A percentile compares a stretch with the other conserved stretches of the same genome.
Conservation (phyloP, 148 eudicot species). For the Rhododendron mucronatum region DNA sequence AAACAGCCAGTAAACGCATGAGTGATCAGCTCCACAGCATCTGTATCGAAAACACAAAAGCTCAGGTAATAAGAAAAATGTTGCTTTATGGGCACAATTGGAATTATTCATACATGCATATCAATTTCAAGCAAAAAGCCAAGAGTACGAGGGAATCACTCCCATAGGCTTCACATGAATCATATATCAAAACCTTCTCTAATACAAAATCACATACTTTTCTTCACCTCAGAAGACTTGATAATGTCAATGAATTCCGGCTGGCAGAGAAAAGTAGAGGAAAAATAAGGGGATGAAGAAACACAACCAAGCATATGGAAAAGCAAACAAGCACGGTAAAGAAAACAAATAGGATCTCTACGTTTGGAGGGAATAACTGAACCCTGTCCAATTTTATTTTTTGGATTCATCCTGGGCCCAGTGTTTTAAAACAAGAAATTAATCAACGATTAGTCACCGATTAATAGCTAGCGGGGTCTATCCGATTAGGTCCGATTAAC, state of each 20-base stretch:
- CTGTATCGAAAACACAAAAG: neutral
- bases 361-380: slow-evolving; percentile 16
- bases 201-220: slow-evolving; percentile 39
- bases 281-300: neutral
- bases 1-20: neutral
- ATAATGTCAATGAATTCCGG: slow-evolving; percentile 91
- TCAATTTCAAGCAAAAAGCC: neutral
- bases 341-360: no score
- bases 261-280: slow-evolving; percentile 24
- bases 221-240: slow-evolving; percentile 77
- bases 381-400: no score
- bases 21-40: neutral
- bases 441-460: no score
- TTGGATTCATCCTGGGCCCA: no score
- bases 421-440: no score
- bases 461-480: no score
- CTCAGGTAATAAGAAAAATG: neutral
- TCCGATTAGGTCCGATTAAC: no score
- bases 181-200: slow-evolving; percentile 4
- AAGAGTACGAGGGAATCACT: neutral
- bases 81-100: neutral
- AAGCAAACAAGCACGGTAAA: slow-evolving; percentile 21
- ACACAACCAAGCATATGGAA: neutral
- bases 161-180: neutral
- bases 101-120: neutral